These are phyloP conservation scores for Kurtzmaniella quercitrusa DNA, from an alignment of 1,139 yeast species.

Conservation along the genomic window DNA sequence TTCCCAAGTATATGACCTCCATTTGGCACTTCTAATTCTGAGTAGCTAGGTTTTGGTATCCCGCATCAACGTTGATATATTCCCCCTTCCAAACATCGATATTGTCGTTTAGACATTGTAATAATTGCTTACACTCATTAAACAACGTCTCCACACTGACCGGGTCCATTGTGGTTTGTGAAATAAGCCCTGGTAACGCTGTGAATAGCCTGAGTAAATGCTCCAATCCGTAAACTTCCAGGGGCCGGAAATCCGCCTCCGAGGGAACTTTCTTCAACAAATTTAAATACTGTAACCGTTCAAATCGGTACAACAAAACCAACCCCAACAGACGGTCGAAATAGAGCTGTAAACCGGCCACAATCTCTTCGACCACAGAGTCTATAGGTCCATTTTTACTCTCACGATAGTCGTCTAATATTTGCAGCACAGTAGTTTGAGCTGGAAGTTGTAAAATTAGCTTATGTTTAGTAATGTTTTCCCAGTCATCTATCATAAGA, in stretches of 20 bases:
- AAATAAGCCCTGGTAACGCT: slow-evolving; percentile 73
- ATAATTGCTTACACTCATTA: slow-evolving; percentile 42
- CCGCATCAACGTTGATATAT: slow-evolving; percentile 57
- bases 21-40: neutral
- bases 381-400: slow-evolving; percentile 33
- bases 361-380: slow-evolving; percentile 62
- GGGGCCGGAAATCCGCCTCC: slow-evolving; percentile 7
- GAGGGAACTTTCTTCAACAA: slow-evolving; percentile 30
- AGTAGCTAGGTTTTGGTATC: slow-evolving; percentile 47
- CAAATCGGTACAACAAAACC: slow-evolving; percentile 74
- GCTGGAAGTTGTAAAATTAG: slow-evolving; percentile 64
- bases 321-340: slow-evolving; percentile 75
- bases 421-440: slow-evolving; percentile 43
- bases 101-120: slow-evolving; percentile 50
- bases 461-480: slow-evolving; percentile 74
- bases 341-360: slow-evolving; percentile 66
- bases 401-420: slow-evolving; percentile 45
- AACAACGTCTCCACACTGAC: slow-evolving; percentile 55
- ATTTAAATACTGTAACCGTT: slow-evolving; percentile 73
- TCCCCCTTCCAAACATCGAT: slow-evolving; percentile 42
- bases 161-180: slow-evolving; percentile 78
- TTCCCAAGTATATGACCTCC: too few species aligned
- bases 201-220: slow-evolving; percentile 73
- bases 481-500: slow-evolving; percentile 89
- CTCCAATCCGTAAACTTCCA: slow-evolving; percentile 68